Evolutionary conservation across 257 asterid genomes (phyloP), one percentile per base, ranked within the genome.

Genomic region (Salvia rosmarinus): DNA sequence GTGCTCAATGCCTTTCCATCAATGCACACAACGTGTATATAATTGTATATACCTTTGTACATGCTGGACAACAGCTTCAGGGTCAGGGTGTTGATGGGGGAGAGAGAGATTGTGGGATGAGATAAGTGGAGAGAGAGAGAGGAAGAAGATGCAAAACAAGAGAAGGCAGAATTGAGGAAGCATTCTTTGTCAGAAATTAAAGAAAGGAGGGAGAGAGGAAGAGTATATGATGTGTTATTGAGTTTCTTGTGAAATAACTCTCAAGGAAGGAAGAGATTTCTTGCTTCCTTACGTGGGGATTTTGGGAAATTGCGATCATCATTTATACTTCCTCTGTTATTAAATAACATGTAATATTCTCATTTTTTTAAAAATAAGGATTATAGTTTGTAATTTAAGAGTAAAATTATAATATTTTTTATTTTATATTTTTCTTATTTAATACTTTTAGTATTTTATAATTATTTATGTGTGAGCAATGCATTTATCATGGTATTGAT

Each of bases 11-110:
- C 57, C 44, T 68, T 58, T 46, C 60, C 59, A 16, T 44, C 42
- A 79, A 77, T 68, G 78, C 30, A 57, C 4, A 19, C 20, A 20
- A 50, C 44, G 4, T 61, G 5, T 25, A 12, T 28, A 1, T 68
- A 9, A 30, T 4, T 14, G 35, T 28, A 3, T 72, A 9, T 86
- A 91, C 97, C 96, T 87, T 19, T 84, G 97, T 3, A 93, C 82
- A 62, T 93, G 83, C 35, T 79, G 88, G 78, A 66, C 97, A 61
- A 90, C 96, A 71, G 77, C 86, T 62, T 93, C 98, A 77, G 98
- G 98, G 84, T 83, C 30, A n/a, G 98, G 96, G 80, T 93, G 97
- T 64, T 93, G 98, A 81, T 89, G 87, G 30, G 92, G 87, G 55
- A 93, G 90, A 32, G 92, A 77, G 75, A 93, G 92, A 74, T 93